Percentiles rank a stretch among this genome's conserved stretches.
Conservation (phyloP, 305 asterid species). For the Nicotiana rustica region DNA sequence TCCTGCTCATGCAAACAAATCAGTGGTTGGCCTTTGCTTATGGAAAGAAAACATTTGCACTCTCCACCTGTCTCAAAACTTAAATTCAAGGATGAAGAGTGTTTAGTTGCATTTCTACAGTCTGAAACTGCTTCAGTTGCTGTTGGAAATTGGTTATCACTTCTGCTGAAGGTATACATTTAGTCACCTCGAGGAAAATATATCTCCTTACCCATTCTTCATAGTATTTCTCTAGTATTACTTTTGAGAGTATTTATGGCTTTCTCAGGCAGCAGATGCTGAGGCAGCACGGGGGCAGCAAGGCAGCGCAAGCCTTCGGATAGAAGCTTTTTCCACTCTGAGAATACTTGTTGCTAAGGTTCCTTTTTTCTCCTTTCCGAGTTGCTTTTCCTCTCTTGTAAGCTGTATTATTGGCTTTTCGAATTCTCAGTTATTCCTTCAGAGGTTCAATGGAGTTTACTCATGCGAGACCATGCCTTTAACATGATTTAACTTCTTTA, state of each 20-base stretch:
- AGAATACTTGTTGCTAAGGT: conserved; percentile 93
- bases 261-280: conserved; percentile 81
- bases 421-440: conserved; percentile 8
- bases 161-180: conserved; percentile 81
- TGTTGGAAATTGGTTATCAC: conserved; percentile 97
- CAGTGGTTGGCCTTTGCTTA: conserved; percentile 55
- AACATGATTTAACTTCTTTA: neutral
- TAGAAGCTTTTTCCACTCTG: conserved; percentile 78
- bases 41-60: conserved; percentile 47
- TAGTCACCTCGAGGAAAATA: conserved; percentile 33
- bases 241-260: conserved; percentile 47
- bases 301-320: conserved; percentile 86
- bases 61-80: conserved; percentile 44
- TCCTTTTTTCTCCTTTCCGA: conserved; percentile 34
- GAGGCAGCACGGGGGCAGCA: conserved; percentile 89
- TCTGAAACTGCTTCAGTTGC: conserved; percentile 92
- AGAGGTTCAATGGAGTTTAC: conserved; percentile 21
- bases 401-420: neutral
- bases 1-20: conserved; percentile 77
- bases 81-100: conserved; percentile 54
- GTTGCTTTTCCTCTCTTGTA: conserved; percentile 10
- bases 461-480: conserved; percentile 20
- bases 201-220: conserved; percentile 25
- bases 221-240: conserved; percentile 18
- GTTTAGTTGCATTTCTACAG: conserved; percentile 83